These are phyloP conservation scores for Clonostachys byssicola DNA, from an alignment of 2,329 filamentous ascomycete genomes.

Conservation along the genomic window DNA sequence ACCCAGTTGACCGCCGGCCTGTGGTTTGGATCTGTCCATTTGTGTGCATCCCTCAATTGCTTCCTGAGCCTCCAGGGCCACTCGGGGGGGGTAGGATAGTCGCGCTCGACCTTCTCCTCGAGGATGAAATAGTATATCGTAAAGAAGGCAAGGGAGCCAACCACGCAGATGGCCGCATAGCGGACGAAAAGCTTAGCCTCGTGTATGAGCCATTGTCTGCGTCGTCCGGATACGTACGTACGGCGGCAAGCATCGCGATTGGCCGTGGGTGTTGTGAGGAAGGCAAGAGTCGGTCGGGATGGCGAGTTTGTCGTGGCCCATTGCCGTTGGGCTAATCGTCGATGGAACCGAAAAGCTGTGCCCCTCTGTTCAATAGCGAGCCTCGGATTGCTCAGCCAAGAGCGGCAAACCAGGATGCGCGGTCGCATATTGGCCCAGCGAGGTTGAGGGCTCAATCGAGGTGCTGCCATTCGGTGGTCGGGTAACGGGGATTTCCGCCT, in stretches of 20 bases:
- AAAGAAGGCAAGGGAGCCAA: constrained; percentile 53
- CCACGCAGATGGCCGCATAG: constrained; percentile 63
- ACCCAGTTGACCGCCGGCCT: constrained; percentile 60
- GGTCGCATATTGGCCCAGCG: constrained; percentile 25
- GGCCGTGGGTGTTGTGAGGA: constrained; percentile 28
- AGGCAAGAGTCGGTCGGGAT: constrained; percentile 35
- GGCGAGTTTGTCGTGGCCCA: constrained; percentile 18
- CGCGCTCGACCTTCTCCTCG: constrained; percentile 71
- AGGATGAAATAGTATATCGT: constrained; percentile 62
- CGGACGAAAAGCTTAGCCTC: constrained; percentile 68
- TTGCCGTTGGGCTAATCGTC: constrained; percentile 6
- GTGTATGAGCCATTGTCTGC: constrained; percentile 61
- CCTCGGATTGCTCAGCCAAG: constrained; percentile 11
- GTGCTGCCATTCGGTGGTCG: no score
- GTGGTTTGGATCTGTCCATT: constrained; percentile 49
- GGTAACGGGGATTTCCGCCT: no score
- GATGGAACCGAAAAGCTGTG: no score
- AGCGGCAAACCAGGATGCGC: constrained; percentile 27
- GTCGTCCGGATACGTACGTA: constrained; percentile 73
- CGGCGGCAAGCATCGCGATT: constrained; percentile 45
- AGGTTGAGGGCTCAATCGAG: no score
- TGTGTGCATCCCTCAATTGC: constrained; percentile 60
- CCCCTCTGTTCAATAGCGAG: background rate
- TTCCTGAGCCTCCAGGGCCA: constrained; percentile 72
- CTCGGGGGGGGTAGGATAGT: constrained; percentile 77